Conservation (phyloP, 495 filamentous ascomycete genomes). For the Tricharina praecox region DNA sequence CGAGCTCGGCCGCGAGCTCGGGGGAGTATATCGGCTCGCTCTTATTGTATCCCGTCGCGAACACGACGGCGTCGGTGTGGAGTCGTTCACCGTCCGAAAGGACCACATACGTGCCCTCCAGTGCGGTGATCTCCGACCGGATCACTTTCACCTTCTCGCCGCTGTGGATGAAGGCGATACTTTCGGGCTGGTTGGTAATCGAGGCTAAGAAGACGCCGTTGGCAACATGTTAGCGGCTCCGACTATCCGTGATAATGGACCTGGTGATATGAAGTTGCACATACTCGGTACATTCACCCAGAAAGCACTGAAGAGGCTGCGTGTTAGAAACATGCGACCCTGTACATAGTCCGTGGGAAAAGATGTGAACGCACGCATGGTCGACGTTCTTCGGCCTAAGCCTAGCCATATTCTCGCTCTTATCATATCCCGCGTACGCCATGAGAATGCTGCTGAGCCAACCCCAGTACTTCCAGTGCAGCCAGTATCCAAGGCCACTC, state of each 20-base stretch:
- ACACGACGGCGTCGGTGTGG: constrained; percentile 11
- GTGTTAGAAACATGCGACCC: too few relatives aligned
- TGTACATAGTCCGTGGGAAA: neutral
- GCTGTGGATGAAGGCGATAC: constrained; percentile 3
- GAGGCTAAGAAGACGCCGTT: constrained; percentile 12
- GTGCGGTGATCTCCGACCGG: constrained; percentile 12
- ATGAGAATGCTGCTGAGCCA: neutral
- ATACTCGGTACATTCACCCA: neutral
- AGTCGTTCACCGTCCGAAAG: neutral
- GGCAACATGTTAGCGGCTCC: constrained; percentile 1
- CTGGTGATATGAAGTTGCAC: too few relatives aligned
- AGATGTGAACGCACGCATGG: constrained; percentile 2
- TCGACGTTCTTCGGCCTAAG: constrained; percentile 7
- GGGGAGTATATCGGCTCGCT: constrained; percentile 4
- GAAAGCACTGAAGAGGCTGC: neutral
- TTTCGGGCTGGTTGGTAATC: constrained; percentile 10
- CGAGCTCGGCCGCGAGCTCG: neutral
- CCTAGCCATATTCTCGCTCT: constrained; percentile 10
- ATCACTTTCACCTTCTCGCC: constrained; percentile 15
- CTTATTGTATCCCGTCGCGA: constrained; percentile 12
- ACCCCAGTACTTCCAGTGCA: constrained; percentile 9
- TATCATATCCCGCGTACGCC: constrained; percentile 3
- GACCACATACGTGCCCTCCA: constrained; percentile 5
- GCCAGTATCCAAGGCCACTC: constrained; percentile 8
- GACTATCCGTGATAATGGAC: neutral